These are phyloP conservation scores for Aureobasidium uvarum DNA, from an alignment of 2,329 filamentous ascomycete genomes.

Conservation along the genomic window DNA sequence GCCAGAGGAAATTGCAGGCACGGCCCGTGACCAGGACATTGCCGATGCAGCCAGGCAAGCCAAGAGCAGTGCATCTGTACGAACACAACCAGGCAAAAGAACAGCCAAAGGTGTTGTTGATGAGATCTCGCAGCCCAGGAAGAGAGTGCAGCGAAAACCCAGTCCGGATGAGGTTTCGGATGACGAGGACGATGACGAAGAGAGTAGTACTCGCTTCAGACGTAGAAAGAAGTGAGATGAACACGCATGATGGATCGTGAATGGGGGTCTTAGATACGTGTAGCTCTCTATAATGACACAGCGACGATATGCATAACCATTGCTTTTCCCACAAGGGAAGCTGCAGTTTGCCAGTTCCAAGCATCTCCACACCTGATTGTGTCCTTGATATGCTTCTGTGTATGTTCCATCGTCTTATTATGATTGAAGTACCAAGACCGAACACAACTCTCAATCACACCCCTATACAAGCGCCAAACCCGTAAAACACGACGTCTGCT, in stretches of 20 bases:
- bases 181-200: constrained; percentile 54
- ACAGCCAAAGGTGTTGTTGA: constrained; percentile 28
- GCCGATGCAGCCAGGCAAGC: constrained; percentile 24
- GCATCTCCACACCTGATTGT: background rate
- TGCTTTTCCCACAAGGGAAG: background rate
- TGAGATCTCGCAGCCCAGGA: constrained; percentile 30
- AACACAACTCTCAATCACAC: background rate
- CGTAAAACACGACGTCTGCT: constrained; percentile 21
- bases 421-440: background rate
- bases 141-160: constrained; percentile 36
- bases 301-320: background rate
- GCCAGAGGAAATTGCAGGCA: constrained; percentile 29
- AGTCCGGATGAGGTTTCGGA: constrained; percentile 33
- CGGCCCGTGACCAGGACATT: constrained; percentile 19
- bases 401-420: no score
- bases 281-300: background rate
- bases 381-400: no score
- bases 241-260: background rate
- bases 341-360: background rate
- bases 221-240: constrained; percentile 40
- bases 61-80: constrained; percentile 11
- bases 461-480: constrained; percentile 21
- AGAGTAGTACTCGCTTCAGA: constrained; percentile 49
- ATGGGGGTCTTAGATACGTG: background rate
- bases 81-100: constrained; percentile 26